Base-by-base conservation (phyloP, 352 stramenopile species). In the Pythium guiyangense region DNA sequence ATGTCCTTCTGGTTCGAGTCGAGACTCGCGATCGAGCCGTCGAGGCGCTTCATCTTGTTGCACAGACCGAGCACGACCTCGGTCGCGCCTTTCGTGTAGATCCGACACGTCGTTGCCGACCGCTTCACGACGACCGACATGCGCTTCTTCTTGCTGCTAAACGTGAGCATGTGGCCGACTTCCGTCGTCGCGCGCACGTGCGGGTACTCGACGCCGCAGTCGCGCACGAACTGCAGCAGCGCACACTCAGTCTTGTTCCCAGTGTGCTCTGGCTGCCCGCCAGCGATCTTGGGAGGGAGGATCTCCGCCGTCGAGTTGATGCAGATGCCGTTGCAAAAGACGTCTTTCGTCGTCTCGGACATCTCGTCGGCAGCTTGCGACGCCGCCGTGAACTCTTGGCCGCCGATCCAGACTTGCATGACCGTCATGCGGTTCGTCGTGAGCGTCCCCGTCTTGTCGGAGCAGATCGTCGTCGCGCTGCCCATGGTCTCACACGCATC, bases 361-460 rank as follows among this genome's bases (percentile, higher is more conserved):
- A 90, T 83, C 50, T 81, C 75, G 34, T 77, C 75, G 0, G 60
- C 60, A 2, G 71, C 71, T 31, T 87, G 66, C 1, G 73, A 61
- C 2, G 74, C 79, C 11, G 69, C 74, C 3, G 70, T 67, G 49
- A 88, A 88, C 52, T 86, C 77, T 17, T 77, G 60, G 1, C 74
- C 77, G 37, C 70, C 88, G 42, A 94, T 71, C 81, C 85, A 95
- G n/a, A 80, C 70, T 37, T 92, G 71, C 72, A 96, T 91, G 35
- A 99, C 92, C 6, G 96, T 98, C 97, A 99, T 99, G 15, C 90
- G 78, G 64, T 99, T 99, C 51, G 97, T 94, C 11, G 96, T 99
- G 6, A 99, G 80, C 20, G 96, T 99, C 44, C 71, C 97, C 2
- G 96, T 99, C 81, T 99, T 99, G 80, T 99, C 97, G 40, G 90